Evolutionary conservation across 257 asterid genomes (phyloP), one percentile per base, ranked within the genome.

Genomic region (Thymus mandschuricus): DNA sequence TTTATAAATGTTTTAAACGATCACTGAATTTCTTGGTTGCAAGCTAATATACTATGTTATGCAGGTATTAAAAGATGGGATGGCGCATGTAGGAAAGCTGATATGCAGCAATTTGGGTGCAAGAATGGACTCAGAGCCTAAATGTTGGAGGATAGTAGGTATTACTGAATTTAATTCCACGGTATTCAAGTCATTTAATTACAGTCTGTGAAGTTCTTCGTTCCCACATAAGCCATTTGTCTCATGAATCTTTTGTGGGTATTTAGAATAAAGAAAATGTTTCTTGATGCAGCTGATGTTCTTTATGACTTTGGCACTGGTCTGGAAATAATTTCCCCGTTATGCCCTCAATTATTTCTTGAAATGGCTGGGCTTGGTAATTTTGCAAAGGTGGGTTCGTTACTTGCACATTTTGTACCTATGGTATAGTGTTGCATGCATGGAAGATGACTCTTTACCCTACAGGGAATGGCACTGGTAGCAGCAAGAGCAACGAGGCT

Each of bases 401-500:
- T 77, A 27, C 60, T 66, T 64, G 64, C 66, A 52, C 34, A 4
- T 0, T 38, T 27, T 29, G 59, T 59, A 29, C 72, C 65, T 44
- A 44, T 10, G 21, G 10, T 61, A 30, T 68, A 33, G 66, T 62
- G 64, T 54, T 62, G 30, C 64, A 64, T 40, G 10, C 30, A 48
- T 31, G 70, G 75, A 73, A 40, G n/a, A 49, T 75, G 54, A 68
- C 74, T 79, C 73, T 70, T 67, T 69, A 68, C 71, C 63, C 71
- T 63, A 54, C 84, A 95, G 96, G 98, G 99, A 80, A 87, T 95
- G 97, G 99, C 99, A 51, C 88, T 95, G 75, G 98, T 95, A 80
- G 99, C 99, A 55, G 99, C 99, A 81, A 86, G 99, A 86, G 97
- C 98, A 31, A 95, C 99, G 30, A 88, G 99, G 75, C 81, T 95